Evolutionary conservation across 1,284 basidiomycete genomes (phyloP).

Genomic region (Porogramme epimiltina): DNA sequence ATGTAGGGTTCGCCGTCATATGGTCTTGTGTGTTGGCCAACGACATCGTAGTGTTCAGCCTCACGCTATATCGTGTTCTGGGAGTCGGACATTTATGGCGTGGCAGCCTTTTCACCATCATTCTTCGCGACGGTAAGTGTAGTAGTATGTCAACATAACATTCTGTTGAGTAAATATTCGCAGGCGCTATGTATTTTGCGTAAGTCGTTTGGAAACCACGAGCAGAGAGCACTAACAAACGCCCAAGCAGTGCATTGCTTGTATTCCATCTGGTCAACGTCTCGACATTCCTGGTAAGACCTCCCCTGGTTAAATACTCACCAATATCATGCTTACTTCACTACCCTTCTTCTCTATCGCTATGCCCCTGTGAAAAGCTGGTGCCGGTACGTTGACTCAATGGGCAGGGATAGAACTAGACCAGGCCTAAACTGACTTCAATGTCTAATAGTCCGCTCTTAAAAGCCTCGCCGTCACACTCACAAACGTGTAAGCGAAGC

Average conservation of each 20-base stretch:
- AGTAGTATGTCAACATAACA: no score
- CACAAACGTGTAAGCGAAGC: constrained; percentile 6
- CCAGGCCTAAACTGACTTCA: no score
- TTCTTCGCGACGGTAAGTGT: constrained; percentile 8
- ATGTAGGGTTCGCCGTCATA: constrained; percentile 4
- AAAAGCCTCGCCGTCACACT: constrained; percentile 7
- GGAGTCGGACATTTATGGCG: not conserved
- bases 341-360: no score
- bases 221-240: no score
- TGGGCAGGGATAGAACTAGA: no score
- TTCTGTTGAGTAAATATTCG: no score
- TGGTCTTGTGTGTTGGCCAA: constrained; percentile 5
- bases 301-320: no score
- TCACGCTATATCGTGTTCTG: constrained; percentile 3
- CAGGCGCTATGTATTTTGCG: constrained; percentile 6
- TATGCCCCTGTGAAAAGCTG: no score
- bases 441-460: not conserved
- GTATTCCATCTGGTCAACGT: constrained; percentile 7
- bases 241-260: constrained; percentile 2
- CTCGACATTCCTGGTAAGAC: constrained; percentile 4
- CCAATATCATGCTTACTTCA: no score
- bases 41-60: constrained; percentile 4
- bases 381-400: no score
- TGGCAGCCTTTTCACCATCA: constrained; percentile 3
- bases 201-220: not conserved